Evolutionary conservation across 1,284 basidiomycete species (phyloP).

Genomic region (Gyrodon tennesseensis): DNA sequence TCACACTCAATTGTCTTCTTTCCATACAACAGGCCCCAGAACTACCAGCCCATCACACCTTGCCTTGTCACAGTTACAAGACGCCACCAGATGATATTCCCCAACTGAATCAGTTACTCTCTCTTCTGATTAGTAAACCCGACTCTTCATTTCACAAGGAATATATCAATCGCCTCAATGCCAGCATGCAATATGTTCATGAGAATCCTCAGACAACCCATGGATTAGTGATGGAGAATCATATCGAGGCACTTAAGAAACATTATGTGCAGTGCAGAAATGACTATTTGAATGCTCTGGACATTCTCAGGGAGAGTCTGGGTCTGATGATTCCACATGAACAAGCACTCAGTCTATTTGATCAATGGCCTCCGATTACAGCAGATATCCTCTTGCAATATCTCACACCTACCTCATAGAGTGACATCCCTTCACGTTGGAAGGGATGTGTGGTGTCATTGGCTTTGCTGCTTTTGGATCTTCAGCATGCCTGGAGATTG

Average conservation of each 20-base stretch:
- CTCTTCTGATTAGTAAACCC: background rate
- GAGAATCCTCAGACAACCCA: too few relatives aligned
- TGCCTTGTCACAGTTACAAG: background rate
- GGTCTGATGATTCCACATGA: background rate
- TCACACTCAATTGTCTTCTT: conserved; percentile 13
- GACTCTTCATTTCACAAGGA: background rate
- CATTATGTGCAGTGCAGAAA: conserved; percentile 1
- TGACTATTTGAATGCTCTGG: background rate
- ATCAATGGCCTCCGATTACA: conserved; percentile 36
- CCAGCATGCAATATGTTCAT: background rate
- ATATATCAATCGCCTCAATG: conserved; percentile 3
- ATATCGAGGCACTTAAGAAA: background rate
- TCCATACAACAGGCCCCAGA: background rate
- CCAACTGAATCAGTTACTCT: background rate
- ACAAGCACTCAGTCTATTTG: background rate
- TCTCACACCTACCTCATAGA: conserved; percentile 28
- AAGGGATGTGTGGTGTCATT: conserved; percentile 27
- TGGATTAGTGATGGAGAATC: accelerated
- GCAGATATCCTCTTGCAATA: conserved; percentile 33
- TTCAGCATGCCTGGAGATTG: background rate
- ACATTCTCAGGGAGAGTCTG: background rate
- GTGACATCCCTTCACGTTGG: conserved; percentile 35
- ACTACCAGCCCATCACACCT: background rate
- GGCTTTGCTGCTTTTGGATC: too few relatives aligned
- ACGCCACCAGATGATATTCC: background rate